Base-by-base conservation (phyloP, 768 basidiomycete genomes). In the Lactarius quietus region DNA sequence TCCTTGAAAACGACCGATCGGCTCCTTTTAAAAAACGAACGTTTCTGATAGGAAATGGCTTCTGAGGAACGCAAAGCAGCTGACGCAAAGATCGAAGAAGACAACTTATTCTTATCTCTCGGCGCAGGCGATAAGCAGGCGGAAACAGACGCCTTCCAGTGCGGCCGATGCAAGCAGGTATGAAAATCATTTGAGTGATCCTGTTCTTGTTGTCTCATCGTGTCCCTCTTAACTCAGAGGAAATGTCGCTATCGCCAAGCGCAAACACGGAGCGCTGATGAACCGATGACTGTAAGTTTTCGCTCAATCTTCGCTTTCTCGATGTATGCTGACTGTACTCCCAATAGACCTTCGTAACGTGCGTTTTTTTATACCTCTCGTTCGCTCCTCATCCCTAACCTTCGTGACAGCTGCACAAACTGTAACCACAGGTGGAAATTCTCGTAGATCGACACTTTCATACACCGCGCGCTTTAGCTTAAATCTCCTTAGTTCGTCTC, bases 81-180 rank as follows among this genome's bases (percentile, higher is more conserved):
- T 10, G 90, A 95, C 70, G 83, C 84, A 64, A 89, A 87, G 73
- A 89, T 98, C 66, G 83, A 86, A 63, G 86, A 89, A 71, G 86
- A 91, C 59, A 98, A 98, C 73, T 77, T 99, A 56, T 90, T 92
- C 81, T 90, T 95, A 38, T 90, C 95, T 1, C 86, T 97, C 1
- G 92, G 91, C 2, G 96, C 96, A 0, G 90, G 83, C 3, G 90
- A 95, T 70, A 88, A 87, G 68, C 86, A 95, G 75, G 94, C 95
- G 17, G 97, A 98, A 76, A 99, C 97, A 1, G 93, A 95, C 68
- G 95, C 93, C 3, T 99, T 99, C 90, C 93, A 98, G 74, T 99
- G 97, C 73, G 83, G 86, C 12, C 84, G 92, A 70, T 99, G 97
- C 86, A 95, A 95, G 72, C 90, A 95, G 84, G 86, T 84, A 58